A percentile compares a stretch with the other conserved stretches of the same genome.
Conservation (phyloP, 106 monocot genomes). For the Dioscorea alata region DNA sequence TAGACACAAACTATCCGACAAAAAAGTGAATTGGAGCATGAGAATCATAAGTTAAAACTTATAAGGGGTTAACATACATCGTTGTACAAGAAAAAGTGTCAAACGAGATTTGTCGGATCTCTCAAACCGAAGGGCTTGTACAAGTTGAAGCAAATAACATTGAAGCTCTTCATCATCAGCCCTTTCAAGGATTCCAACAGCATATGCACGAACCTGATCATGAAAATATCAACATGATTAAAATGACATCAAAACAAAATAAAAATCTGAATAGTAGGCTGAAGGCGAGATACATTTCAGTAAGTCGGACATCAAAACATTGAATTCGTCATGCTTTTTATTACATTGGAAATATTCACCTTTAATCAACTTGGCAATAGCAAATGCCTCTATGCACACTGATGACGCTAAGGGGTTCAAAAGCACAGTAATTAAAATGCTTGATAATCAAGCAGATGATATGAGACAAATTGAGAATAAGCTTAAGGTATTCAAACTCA, state of each 20-base stretch:
- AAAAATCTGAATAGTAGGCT: background rate
- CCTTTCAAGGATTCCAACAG: slow-evolving; percentile 91
- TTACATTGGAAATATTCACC: no score
- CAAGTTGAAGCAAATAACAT: slow-evolving; percentile 92
- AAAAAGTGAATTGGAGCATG: background rate
- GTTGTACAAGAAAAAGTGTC: slow-evolving; percentile 81
- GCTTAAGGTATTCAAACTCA: slow-evolving; percentile 17
- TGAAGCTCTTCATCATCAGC: slow-evolving; percentile 94
- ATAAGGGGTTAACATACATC: slow-evolving; percentile 43
- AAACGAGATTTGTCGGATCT: slow-evolving; percentile 90
- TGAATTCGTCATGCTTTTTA: no score
- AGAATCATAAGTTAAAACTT: background rate
- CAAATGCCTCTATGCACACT: no score
- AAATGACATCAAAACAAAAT: background rate
- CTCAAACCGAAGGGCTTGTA: slow-evolving; percentile 98
- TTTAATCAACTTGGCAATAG: no score
- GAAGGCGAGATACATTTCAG: background rate
- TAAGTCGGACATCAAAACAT: background rate
- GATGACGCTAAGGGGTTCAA: no score
- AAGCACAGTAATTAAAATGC: no score
- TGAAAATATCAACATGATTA: slow-evolving; percentile 1
- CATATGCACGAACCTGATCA: slow-evolving; percentile 95
- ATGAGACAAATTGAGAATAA: background rate
- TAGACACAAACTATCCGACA: background rate
- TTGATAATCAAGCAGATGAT: background rate